Evolutionary conservation across 2,329 filamentous ascomycete species (phyloP), one percentile per base, ranked within the genome.

Genomic region (Botrytis medusae): DNA sequence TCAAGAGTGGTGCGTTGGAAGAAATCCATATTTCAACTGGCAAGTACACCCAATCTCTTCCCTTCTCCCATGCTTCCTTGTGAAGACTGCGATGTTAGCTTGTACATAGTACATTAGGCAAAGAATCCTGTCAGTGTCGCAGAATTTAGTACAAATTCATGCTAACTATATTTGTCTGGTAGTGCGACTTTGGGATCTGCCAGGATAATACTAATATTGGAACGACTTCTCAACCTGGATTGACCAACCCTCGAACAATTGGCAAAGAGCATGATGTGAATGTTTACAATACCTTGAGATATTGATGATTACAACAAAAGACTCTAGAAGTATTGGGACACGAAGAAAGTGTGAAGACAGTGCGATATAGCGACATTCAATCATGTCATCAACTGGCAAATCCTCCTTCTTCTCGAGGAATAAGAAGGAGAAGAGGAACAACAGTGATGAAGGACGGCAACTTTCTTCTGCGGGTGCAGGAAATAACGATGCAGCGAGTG

Each of bases 321-420:
- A 61, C 71, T 72, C 70, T 74, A 62, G 64, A 76, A 76, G 75
- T 74, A 69, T 63, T 70, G 75, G 75, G 75, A 72, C 64, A 40
- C n/a, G 60, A 62, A 62, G 60, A n/a, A 25, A 62, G 60, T 16
- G 60, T 65, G 72, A 71, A 48, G 71, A 71, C 40, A 67, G 48
- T 63, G 70, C 73, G 73, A 71, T 18, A 75, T 60, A 76, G 65
- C 46, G 57, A 63, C 69, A 74, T 73, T 74, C 69, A 74, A 67
- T 42, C 69, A 72, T 72, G 69, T 72, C 69, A 37, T 48, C 69
- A 57, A 20, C 60, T 25, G 69, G 60, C 34, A 72, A 65, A n/a
- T 72, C 69, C 82, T 93, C 92, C 76, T 94, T 98, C 86, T 98
- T 98, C 85, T 94, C 93, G 80, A 90, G 94, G 81, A 92, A 91